These are phyloP conservation scores for Solanum hybrid DNA, from an alignment of 305 asterid genomes.

Conservation along the genomic window DNA sequence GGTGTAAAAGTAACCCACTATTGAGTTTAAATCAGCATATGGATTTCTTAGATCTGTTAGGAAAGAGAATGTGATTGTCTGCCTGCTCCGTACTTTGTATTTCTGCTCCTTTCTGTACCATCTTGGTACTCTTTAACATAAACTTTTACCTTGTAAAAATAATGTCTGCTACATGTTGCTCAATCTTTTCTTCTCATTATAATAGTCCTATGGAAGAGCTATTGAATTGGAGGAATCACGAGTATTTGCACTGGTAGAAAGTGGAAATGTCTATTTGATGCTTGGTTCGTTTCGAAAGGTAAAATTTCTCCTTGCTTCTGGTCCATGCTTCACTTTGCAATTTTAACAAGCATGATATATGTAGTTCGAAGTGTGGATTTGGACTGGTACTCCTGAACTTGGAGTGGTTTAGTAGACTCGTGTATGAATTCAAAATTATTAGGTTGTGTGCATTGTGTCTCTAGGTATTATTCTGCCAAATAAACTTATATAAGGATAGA, in stretches of 20 bases:
- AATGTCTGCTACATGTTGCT: background rate
- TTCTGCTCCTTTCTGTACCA: background rate
- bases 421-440: background rate
- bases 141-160: background rate
- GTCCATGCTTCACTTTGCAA: background rate
- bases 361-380: background rate
- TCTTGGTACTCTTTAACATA: background rate
- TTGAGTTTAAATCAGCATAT: background rate
- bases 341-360: background rate
- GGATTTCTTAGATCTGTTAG: background rate
- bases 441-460: background rate
- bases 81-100: background rate
- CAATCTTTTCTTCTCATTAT: constrained; percentile 8
- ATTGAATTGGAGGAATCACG: constrained; percentile 78
- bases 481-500: background rate
- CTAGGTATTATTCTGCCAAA: background rate
- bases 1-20: background rate
- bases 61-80: background rate
- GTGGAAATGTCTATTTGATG: constrained; percentile 85
- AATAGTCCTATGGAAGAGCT: constrained; percentile 90
- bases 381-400: background rate
- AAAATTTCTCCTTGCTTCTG: constrained; percentile 12
- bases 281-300: constrained; percentile 83
- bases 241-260: constrained; percentile 80
- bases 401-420: background rate